Base-by-base conservation (phyloP, 768 basidiomycete species). In the Trametes cubensis region DNA sequence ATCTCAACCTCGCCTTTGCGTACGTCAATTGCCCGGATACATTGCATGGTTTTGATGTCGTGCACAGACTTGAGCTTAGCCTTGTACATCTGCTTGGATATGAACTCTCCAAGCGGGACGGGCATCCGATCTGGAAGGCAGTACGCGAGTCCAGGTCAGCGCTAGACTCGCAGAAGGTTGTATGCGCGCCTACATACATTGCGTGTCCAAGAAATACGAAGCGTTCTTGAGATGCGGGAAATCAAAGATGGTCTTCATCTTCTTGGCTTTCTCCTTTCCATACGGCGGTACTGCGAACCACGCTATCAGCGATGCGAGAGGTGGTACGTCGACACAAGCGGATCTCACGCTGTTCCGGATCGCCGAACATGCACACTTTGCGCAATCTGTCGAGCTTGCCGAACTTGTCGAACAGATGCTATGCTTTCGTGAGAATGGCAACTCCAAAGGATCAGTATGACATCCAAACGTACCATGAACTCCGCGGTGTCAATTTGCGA, bases 1-100 rank as follows among this genome's bases (percentile, higher is more conserved):
- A 66, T 65, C 17, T 55, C 64, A 67, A 85, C 83, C n/a, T 59
- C 25, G 4, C 76, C 81, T 34, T 72, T 73, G 5, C 62, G 51
- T 23, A 75, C 79, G 66, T 83, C 77, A n/a, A 83, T 65, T 58
- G 80, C 77, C 8, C 65, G 65, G 60, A 78, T 78, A 13, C 70
- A 68, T 21, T 18, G 13, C 30, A 40, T 15, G 17, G 39, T 28
- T 40, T 44, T 34, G 13, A 64, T 48, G 1, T 28, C 4, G 63
- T 75, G 72, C 1, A n/a, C 20, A 0, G 73, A 71, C 28, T 70
- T 60, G 20, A 77, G 65, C 26, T 64, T 52, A 10, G 62, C 61
- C 0, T 63, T 47, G 58, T 78, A 77, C 6, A 78, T 67, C 15
- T 69, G 51, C 23, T 62, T 17, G 1, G 76, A 77, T 34, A 78